Base-by-base conservation (phyloP, 2,329 filamentous ascomycete species). In the Claviceps purpurea region DNA sequence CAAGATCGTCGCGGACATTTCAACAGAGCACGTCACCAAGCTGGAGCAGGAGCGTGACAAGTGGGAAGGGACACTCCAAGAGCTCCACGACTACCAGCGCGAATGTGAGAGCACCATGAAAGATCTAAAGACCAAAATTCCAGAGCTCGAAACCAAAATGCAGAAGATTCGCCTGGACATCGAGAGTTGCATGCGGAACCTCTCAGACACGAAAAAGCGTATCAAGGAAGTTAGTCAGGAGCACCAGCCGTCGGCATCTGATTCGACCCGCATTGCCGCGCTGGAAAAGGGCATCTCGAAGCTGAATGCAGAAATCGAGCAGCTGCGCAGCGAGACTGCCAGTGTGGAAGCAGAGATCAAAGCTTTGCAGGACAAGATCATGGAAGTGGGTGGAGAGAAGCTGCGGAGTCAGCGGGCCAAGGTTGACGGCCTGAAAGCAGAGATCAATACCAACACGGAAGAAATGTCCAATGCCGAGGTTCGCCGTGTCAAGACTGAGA, bases 351-450 rank as follows among this genome's bases (percentile, higher is more conserved):
- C 84, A 26, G 93, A 97, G 67, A 97, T 98, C 69, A 91, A 95
- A 69, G 77, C 77, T 20, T 75, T 98, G 1, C 91, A 98, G 65
- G 85, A 93, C 75, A 95, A 90, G 74, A 98, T 98, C 62, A 97
- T 98, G 93, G 85, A 96, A 68, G 85, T 95, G 56, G 93, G 93
- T 63, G 93, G 93, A 68, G 89, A 97, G 62, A 89, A 88, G 69
- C 81, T 98, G 18, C 84, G 93, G 52, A 80, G 84, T 18, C 91
- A 98, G 65, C 90, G 93, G 60, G 83, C 88, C 55, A 94, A 87
- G 73, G 89, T 98, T 38, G 91, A 97, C 64, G 79, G 83, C 6
- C 73, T 94, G 57, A 95, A 94, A 65, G 86, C 89, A 61, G 84
- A 95, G 64, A 89, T 97, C 52, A 75, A 84, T 47, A 80, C 83